phyloP scores from a whole-genome alignment of 2,329 filamentous ascomycete species.

The Colletotrichum lini region DNA sequence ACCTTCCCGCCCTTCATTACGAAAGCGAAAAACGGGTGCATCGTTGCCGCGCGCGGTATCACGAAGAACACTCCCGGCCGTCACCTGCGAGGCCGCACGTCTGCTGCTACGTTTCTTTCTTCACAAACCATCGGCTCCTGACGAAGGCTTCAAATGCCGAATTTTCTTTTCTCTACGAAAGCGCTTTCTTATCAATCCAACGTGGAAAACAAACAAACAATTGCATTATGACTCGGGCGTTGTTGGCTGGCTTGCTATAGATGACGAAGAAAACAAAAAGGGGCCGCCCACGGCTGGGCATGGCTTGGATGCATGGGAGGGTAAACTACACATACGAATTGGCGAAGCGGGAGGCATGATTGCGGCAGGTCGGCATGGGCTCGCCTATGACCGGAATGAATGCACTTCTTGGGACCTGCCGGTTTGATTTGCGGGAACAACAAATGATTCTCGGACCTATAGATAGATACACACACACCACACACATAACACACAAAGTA shows the following conservation, averaged over 20 bases:
- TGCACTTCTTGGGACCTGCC: slow-evolving; percentile 17
- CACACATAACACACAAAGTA: not conserved
- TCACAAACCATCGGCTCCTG: slow-evolving; percentile 10
- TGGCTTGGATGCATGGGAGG: slow-evolving; percentile 32
- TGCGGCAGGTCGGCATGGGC: slow-evolving; percentile 11
- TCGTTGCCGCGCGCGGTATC: not conserved
- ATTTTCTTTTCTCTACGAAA: slow-evolving; percentile 34
- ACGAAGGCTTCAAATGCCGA: not conserved
- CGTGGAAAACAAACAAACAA: slow-evolving; percentile 20
- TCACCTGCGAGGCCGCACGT: slow-evolving; percentile 5
- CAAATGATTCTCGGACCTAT: slow-evolving; percentile 3
- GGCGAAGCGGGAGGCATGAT: slow-evolving; percentile 31
- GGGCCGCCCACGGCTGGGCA: slow-evolving; percentile 17
- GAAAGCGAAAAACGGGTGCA: slow-evolving; percentile 19
- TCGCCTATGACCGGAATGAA: slow-evolving; percentile 2
- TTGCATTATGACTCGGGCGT: slow-evolving; percentile 41
- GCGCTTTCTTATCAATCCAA: slow-evolving; percentile 27
- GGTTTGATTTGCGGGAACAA: slow-evolving; percentile 1
- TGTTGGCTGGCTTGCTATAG: slow-evolving; percentile 39
- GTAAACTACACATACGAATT: slow-evolving; percentile 15
- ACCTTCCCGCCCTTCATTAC: not conserved
- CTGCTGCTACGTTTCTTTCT: slow-evolving; percentile 14
- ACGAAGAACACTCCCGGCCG: not conserved
- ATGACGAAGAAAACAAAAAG: slow-evolving; percentile 31
- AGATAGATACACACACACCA: slow-evolving; percentile 22